Evolutionary conservation across 768 basidiomycete genomes (phyloP), one percentile per base, ranked within the genome.

Genomic region (Hysterangium stoloniferum): DNA sequence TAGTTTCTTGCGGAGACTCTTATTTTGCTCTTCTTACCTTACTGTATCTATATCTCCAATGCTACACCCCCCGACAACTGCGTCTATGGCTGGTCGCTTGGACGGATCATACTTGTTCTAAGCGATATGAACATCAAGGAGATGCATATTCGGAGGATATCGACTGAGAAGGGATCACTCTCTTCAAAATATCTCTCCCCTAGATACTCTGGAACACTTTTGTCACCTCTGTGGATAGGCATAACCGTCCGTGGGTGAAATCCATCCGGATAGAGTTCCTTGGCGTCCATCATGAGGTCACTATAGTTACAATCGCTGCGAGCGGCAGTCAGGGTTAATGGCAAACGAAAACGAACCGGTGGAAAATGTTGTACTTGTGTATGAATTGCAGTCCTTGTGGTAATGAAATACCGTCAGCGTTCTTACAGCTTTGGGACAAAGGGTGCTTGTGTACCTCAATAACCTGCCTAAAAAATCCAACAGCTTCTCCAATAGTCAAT

Each of bases 211-310:
- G 74, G 73, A 0, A 66, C 67, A 0, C 68, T 59, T 45, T 65
- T 66, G 56, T 79, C 75, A 2, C 67, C 73, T 0, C 73, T 74
- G 7, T 55, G 54, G 2, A 71, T 59, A 0, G 67, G 63, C 4
- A 6, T 19, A 35, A 61, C 62, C 6, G 54, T 4, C 2, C 46
- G 56, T 15, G 43, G 67, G 11, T 66, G 69, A 28, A 58, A 70
- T 0, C 58, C 45, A 0, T 65, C 32, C 0, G 57, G 60, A 15
- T 60, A 69, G 11, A 69, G 45, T 0, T 17, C 4, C 0, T 27
- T 53, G 3, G 45, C 60, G 35, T 70, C 68, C 65, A 69, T 62
- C 65, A 70, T 65, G 6, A 73, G 48, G 20, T 72, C 72, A 27
- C 53, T 43, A 9, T 17, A 46, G 13, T 43, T 54, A 28, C 57